Evolutionary conservation across 75 land plant genomes (phyloP).

Genomic region (Pseudotsuga menziesii): DNA sequence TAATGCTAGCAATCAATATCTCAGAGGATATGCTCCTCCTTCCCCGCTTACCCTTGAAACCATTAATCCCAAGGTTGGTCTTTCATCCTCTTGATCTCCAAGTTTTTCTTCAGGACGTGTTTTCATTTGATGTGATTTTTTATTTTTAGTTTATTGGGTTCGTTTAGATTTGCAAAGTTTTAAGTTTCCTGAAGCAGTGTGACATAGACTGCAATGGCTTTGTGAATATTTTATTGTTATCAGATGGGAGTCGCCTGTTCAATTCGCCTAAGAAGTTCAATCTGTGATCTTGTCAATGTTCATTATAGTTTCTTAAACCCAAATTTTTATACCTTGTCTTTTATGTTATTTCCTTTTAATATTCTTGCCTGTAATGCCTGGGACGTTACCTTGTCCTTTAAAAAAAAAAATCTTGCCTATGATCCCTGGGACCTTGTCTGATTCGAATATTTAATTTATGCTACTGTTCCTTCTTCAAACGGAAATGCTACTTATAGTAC

Average conservation of each 20-base stretch:
- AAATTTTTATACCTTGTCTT: not conserved
- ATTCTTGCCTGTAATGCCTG: not conserved
- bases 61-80: constrained; percentile 69
- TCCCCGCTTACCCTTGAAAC: constrained; percentile 40
- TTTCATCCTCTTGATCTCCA: not conserved
- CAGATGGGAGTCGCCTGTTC: too few relatives aligned
- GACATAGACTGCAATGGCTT: too few relatives aligned
- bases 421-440: not conserved
- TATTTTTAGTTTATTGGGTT: not conserved
- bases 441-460: too few relatives aligned
- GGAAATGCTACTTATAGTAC: too few relatives aligned
- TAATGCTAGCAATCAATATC: too few relatives aligned
- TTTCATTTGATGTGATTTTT: not conserved
- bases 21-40: not conserved
- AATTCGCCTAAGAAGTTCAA: too few relatives aligned
- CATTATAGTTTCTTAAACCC: not conserved
- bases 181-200: not conserved
- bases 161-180: not conserved
- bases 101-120: not conserved
- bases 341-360: too few relatives aligned
- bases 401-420: not conserved
- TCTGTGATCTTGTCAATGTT: constrained; percentile 5
- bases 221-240: too few relatives aligned
- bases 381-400: too few relatives aligned
- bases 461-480: too few relatives aligned